These are phyloP conservation scores for Geosmithia morbida DNA, from an alignment of 2,329 filamentous ascomycete species.

Conservation along the genomic window DNA sequence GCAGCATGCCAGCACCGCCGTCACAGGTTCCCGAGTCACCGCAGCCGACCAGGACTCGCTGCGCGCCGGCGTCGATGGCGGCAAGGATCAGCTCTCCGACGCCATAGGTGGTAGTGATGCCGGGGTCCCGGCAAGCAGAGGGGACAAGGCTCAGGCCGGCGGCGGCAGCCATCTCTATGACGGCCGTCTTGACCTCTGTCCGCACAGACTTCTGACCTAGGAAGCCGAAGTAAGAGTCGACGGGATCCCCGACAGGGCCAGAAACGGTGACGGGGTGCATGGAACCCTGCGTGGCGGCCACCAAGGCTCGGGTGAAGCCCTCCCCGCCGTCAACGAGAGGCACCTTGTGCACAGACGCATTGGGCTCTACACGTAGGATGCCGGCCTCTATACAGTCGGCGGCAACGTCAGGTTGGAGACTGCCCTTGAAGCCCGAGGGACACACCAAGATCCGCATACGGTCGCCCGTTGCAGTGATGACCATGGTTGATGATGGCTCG, in stretches of 20 bases:
- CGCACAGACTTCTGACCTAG: constrained; percentile 10
- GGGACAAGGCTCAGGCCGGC: constrained; percentile 36
- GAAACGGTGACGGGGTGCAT: constrained; percentile 21
- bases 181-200: constrained; percentile 17
- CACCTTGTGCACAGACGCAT: constrained; percentile 27
- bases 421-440: constrained; percentile 41
- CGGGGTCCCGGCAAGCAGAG: constrained; percentile 24
- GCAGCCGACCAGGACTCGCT: constrained; percentile 32
- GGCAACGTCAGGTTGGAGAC: constrained; percentile 28
- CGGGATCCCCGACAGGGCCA: constrained; percentile 25
- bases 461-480: background rate
- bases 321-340: constrained; percentile 38
- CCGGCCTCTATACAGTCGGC: constrained; percentile 35
- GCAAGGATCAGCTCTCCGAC: constrained; percentile 32
- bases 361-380: constrained; percentile 25
- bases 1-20: constrained; percentile 37
- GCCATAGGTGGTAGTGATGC: constrained; percentile 32
- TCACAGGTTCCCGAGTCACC: constrained; percentile 40
- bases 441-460: constrained; percentile 23
- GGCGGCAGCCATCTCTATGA: constrained; percentile 38
- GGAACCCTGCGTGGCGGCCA: constrained; percentile 24
- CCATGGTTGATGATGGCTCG: background rate
- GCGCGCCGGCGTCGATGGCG: constrained; percentile 28
- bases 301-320: constrained; percentile 31
- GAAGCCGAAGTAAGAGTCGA: constrained; percentile 31